Base-by-base conservation (phyloP, 768 basidiomycete species). In the Lactarius vividus region DNA sequence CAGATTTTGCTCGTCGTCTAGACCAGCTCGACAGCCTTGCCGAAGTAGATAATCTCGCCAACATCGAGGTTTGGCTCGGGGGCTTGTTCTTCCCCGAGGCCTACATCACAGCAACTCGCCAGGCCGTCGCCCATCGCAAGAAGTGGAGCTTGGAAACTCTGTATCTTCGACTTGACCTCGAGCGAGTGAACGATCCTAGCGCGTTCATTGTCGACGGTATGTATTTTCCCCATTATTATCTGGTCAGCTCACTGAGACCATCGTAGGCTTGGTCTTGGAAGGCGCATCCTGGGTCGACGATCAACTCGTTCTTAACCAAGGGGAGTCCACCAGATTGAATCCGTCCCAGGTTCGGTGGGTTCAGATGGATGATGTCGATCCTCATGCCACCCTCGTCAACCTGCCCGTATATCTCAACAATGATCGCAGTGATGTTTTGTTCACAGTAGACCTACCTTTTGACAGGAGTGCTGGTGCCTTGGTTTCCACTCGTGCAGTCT, bases 11-110 rank as follows among this genome's bases (percentile, higher is more conserved):
- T 31, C 84, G 86, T 33, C 89, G 97, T 26, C 77, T 98, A 40
- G 82, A 77, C n/a, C 96, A 98, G 74, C 84, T 98, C 44, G 85
- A 94, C 60, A 77, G 79, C 37, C 87, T 98, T 63, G 84, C 89
- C 0, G 74, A 76, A 23, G 77, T 87, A 55, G 87, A 88, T 68
- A 86, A 82, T 72, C 77, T 89, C 68, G 82, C 79, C 69, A 81
- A 91, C 70, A 79, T 91, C 56, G 87, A 92, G 76, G 91, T 97
- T 54, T 94, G 93, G 91, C 85, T 98, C 16, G 95, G 96, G 28
- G 92, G 93, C 0, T 76, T 99, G 63, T 98, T 98, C 83, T 95
- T 92, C 84, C 97, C 96, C 0, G 93, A 96, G 73, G 96, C 95
- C 3, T 98, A 94, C 74, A 84, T 98, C 72, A 98, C 96, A 0